phyloP scores from a whole-genome alignment of 2,329 filamentous ascomycete species.

The Sporothrix phasma region DNA sequence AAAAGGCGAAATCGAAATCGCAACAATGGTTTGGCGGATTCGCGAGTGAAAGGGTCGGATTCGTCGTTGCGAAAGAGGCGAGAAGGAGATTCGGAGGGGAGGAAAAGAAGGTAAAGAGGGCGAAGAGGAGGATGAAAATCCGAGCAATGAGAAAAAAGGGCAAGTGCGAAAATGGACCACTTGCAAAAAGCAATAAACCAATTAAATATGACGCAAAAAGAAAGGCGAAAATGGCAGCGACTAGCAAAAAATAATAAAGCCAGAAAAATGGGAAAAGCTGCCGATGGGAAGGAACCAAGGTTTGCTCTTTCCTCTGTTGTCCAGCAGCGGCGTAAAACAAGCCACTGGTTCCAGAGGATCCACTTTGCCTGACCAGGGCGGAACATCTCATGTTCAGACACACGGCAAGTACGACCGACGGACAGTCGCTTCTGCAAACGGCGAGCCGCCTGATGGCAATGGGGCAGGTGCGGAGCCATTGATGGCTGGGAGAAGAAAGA shows the following conservation, averaged over 20 bases:
- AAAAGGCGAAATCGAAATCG: conserved; percentile 33
- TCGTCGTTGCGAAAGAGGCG: background rate
- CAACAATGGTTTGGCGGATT: conserved; percentile 15
- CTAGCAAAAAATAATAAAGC: background rate
- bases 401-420: background rate
- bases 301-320: too few species aligned
- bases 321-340: background rate
- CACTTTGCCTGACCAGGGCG: conserved; percentile 4
- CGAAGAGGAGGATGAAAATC: conserved; percentile 16
- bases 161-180: conserved; percentile 1
- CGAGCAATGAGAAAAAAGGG: conserved; percentile 15
- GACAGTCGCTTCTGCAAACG: background rate
- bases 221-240: too few species aligned
- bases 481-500: background rate
- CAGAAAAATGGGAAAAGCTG: conserved; percentile 13
- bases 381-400: conserved; percentile 2
- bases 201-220: background rate
- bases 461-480: conserved; percentile 4
- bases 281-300: conserved; percentile 1
- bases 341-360: conserved; percentile 8
- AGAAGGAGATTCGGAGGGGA: background rate
- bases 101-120: conserved; percentile 17
- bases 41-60: background rate
- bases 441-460: background rate
- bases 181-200: conserved; percentile 4